phyloP scores from a whole-genome alignment of 768 basidiomycete species.

The Holtermannia corniformis region DNA sequence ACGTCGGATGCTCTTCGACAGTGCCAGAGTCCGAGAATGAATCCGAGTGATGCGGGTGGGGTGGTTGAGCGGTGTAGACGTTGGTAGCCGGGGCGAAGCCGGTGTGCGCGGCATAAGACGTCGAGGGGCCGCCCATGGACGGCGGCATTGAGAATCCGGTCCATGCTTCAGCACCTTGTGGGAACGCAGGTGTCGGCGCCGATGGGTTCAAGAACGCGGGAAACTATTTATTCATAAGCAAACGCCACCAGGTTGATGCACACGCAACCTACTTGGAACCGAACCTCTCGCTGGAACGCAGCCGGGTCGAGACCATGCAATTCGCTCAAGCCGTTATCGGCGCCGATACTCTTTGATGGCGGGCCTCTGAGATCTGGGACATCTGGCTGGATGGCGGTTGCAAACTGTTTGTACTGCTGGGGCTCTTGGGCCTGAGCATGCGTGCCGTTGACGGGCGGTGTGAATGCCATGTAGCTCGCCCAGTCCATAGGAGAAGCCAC shows the following conservation, averaged over 20 bases:
- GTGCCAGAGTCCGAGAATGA: conserved; percentile 1
- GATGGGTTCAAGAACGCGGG: conserved; percentile 14
- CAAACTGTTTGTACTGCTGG: conserved; percentile 1
- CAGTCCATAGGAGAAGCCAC: conserved; percentile 26
- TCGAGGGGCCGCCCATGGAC: conserved; percentile 10
- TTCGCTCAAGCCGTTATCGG: background rate
- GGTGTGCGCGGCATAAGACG: background rate
- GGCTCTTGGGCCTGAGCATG: background rate
- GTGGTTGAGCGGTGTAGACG: conserved; percentile 6
- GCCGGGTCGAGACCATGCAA: conserved; percentile 30
- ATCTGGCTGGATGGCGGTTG: background rate
- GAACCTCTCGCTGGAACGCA: conserved; percentile 35
- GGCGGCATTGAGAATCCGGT: conserved; percentile 25
- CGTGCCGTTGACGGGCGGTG: conserved; percentile 18
- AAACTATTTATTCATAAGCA: conserved; percentile 17
- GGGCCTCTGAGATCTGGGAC: background rate
- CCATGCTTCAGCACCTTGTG: conserved; percentile 41
- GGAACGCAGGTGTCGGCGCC: conserved; percentile 23
- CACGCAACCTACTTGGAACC: conserved; percentile 35
- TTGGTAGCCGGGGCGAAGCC: conserved; percentile 1
- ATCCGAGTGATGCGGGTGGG: background rate
- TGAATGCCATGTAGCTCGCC: conserved; percentile 30
- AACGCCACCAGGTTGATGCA: conserved; percentile 20
- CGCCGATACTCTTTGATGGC: conserved; percentile 14
- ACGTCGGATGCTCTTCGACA: background rate